Percentiles rank a stretch among this genome's conserved stretches.
phyloP scores from a whole-genome alignment of 768 basidiomycete genomes.

The Trametes sanguinea region DNA sequence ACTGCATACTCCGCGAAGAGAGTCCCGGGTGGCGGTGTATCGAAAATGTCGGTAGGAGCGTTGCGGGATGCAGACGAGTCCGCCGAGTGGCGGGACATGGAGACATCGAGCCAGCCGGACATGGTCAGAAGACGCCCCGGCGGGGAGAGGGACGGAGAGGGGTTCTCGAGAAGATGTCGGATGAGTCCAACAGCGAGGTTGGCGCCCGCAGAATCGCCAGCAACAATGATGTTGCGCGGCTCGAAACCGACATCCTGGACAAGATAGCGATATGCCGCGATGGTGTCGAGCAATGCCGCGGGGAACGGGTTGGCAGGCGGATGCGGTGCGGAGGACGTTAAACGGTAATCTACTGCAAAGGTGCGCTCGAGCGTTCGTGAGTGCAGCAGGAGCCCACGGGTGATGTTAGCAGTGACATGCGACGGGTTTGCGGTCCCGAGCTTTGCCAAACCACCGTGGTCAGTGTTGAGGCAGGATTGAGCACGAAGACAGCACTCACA shows the following conservation, averaged over 20 bases:
- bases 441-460: background rate
- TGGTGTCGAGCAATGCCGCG: constrained; percentile 68
- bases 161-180: constrained; percentile 60
- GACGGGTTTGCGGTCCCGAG: constrained; percentile 59
- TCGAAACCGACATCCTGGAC: constrained; percentile 56
- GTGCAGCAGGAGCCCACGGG: constrained; percentile 49
- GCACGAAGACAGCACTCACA: background rate
- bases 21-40: constrained; percentile 11
- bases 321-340: constrained; percentile 49
- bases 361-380: constrained; percentile 46
- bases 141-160: constrained; percentile 39
- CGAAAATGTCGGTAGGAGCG: constrained; percentile 35
- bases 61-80: constrained; percentile 6
- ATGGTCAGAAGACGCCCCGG: constrained; percentile 50
- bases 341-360: constrained; percentile 71
- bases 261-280: constrained; percentile 75
- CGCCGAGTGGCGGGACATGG: constrained; percentile 38
- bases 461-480: background rate
- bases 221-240: constrained; percentile 61
- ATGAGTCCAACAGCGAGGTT: constrained; percentile 67
- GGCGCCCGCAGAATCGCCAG: constrained; percentile 79
- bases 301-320: constrained; percentile 63
- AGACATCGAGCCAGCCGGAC: constrained; percentile 59
- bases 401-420: constrained; percentile 46
- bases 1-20: constrained; percentile 36